A percentile compares a stretch with the other conserved stretches of the same genome.
Conservation (phyloP, 495 filamentous ascomycete genomes). For the Neurospora africana region DNA sequence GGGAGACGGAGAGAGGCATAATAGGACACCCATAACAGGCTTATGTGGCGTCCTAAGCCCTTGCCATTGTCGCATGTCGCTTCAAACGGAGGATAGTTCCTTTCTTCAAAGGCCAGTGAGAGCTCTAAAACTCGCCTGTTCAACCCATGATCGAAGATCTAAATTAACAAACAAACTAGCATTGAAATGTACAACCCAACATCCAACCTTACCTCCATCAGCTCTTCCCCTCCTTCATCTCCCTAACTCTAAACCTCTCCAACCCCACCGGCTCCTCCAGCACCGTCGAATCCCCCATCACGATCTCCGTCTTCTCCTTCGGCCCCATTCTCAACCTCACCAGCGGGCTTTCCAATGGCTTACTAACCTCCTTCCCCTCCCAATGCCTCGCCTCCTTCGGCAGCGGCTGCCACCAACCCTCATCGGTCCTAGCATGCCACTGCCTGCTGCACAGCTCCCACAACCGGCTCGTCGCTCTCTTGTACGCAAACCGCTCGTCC, state of each 20-base stretch:
- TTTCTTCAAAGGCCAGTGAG: too few species aligned
- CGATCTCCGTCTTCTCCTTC: slow-evolving; percentile 17
- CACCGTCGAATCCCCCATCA: slow-evolving; percentile 26
- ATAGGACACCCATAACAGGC: too few species aligned
- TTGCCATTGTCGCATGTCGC: too few species aligned
- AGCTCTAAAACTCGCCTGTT: too few species aligned
- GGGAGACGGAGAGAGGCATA: too few species aligned
- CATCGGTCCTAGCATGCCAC: slow-evolving; percentile 50
- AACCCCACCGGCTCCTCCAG: slow-evolving; percentile 33
- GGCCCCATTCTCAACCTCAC: not conserved
- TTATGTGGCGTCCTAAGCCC: too few species aligned
- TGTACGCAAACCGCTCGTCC: slow-evolving; percentile 64
- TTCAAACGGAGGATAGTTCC: too few species aligned
- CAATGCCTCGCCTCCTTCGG: slow-evolving; percentile 45
- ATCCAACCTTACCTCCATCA: not conserved
- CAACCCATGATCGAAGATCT: too few species aligned
- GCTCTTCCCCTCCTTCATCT: slow-evolving; percentile 12
- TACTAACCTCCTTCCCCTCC: slow-evolving; percentile 33
- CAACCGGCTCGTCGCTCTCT: slow-evolving; percentile 52
- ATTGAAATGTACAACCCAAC: not conserved
- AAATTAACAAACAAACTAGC: too few species aligned
- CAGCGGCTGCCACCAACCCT: slow-evolving; percentile 55
- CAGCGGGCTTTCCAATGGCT: slow-evolving; percentile 6
- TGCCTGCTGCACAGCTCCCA: slow-evolving; percentile 58
- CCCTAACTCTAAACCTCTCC: slow-evolving; percentile 24